A percentile compares a stretch with the other conserved stretches of the same genome.
Evolutionary conservation across 371 early-diverging fungal genomes (phyloP).

Genomic region (Mortierella sp.): DNA sequence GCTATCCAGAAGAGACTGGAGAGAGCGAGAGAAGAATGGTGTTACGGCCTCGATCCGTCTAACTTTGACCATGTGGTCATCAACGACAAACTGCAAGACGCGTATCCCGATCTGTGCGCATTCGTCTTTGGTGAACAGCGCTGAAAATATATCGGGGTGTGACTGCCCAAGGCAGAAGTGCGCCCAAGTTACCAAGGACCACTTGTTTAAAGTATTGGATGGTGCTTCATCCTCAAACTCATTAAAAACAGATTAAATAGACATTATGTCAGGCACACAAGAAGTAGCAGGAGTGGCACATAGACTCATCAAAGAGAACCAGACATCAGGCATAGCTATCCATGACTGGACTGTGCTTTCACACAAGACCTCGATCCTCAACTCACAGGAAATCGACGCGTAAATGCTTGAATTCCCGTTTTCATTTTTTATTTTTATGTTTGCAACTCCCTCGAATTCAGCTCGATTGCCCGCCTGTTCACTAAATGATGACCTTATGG

Average conservation of each 20-base stretch:
- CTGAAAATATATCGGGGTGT: not conserved
- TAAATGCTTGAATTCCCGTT: too few species aligned
- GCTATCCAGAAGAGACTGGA: slow-evolving; percentile 76
- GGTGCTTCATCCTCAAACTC: too few species aligned
- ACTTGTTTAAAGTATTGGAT: too few species aligned
- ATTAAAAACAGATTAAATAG: too few species aligned
- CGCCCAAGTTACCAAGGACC: too few species aligned
- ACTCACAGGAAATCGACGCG: slow-evolving; percentile 77
- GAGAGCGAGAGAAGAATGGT: slow-evolving; percentile 81
- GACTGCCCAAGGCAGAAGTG: not conserved
- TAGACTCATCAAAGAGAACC: slow-evolving; percentile 46
- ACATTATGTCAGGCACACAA: not conserved
- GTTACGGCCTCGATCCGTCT: slow-evolving; percentile 74
- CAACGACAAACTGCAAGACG: slow-evolving; percentile 84
- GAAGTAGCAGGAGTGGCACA: slow-evolving; percentile 3
- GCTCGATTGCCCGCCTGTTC: not conserved
- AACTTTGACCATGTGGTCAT: slow-evolving; percentile 82
- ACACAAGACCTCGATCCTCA: slow-evolving; percentile 76
- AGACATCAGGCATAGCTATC: slow-evolving; percentile 61
- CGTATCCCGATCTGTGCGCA: slow-evolving; percentile 77
- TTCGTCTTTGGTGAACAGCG: slow-evolving; percentile 64
- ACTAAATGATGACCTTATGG: not conserved
- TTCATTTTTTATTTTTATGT: not conserved
- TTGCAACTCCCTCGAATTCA: too few species aligned
- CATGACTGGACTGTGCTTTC: slow-evolving; percentile 76